phyloP scores from a whole-genome alignment of 208 protist genomes.

The Trichomonas gallinae region DNA sequence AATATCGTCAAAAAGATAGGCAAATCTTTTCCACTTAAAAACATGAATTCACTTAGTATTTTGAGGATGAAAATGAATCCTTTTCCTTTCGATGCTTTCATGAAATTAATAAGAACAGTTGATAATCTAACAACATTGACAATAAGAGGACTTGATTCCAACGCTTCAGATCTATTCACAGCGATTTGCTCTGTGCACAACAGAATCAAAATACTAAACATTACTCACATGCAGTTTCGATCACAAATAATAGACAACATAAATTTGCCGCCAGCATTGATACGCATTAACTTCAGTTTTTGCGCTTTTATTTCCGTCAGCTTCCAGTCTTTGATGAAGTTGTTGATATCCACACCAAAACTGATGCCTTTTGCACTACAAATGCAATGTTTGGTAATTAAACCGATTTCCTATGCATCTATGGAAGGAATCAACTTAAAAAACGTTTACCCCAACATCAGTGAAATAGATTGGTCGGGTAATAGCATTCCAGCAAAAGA shows the following conservation, averaged over 20 bases:
- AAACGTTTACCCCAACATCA: neutral
- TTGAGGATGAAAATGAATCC: neutral
- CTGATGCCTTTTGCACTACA: neutral
- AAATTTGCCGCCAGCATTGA: neutral
- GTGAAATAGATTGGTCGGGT: neutral
- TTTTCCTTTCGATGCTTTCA: neutral
- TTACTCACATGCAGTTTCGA: neutral
- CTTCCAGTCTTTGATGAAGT: neutral
- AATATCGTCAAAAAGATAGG: neutral
- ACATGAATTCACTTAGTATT: neutral
- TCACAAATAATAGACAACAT: neutral
- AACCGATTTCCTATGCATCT: neutral
- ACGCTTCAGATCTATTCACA: neutral
- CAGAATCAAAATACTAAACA: neutral
- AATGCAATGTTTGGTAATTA: neutral
- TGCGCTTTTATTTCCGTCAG: neutral
- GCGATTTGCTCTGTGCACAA: neutral
- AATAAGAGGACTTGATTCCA: neutral
- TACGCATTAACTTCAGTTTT: neutral
- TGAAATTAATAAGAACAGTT: neutral
- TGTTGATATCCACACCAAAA: neutral
- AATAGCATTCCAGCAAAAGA: neutral
- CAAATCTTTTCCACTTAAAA: neutral
- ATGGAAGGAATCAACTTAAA: neutral
- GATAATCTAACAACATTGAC: neutral